These are phyloP conservation scores for Trifolium subterraneum DNA, from an alignment of 306 rosid species.

Conservation along the genomic window DNA sequence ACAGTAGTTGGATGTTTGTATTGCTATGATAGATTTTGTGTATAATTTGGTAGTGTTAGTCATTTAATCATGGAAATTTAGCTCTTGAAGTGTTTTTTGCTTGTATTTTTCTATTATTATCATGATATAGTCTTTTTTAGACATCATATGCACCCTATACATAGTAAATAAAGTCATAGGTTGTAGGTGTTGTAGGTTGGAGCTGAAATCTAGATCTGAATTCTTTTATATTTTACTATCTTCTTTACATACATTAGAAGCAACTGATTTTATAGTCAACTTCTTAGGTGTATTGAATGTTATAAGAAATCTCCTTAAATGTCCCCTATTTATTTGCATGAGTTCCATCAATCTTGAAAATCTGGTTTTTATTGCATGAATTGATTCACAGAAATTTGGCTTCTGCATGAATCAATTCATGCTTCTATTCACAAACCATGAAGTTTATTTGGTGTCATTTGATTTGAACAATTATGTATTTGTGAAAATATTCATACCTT, in stretches of 20 bases:
- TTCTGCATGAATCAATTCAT: too few species aligned
- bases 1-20: conserved; percentile 13
- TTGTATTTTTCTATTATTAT: background rate
- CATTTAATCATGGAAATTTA: conserved; percentile 22
- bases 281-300: background rate
- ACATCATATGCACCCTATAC: background rate
- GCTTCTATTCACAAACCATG: too few species aligned
- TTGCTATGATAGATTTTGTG: conserved; percentile 18
- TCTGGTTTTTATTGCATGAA: too few species aligned
- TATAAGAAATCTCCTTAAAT: too few species aligned
- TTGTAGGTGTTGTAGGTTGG: background rate
- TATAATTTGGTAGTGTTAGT: conserved; percentile 28
- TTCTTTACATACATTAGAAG: background rate
- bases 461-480: too few species aligned
- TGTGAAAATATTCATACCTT: too few species aligned
- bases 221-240: conserved; percentile 11
- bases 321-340: too few species aligned
- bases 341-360: too few species aligned
- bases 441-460: too few species aligned
- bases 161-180: conserved; percentile 8
- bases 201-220: background rate
- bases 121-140: background rate
- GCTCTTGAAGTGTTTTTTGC: background rate
- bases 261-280: background rate
- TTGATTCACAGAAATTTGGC: too few species aligned